Evolutionary conservation across 1,284 basidiomycete species (phyloP).

Genomic region (Trichosporon sp.): DNA sequence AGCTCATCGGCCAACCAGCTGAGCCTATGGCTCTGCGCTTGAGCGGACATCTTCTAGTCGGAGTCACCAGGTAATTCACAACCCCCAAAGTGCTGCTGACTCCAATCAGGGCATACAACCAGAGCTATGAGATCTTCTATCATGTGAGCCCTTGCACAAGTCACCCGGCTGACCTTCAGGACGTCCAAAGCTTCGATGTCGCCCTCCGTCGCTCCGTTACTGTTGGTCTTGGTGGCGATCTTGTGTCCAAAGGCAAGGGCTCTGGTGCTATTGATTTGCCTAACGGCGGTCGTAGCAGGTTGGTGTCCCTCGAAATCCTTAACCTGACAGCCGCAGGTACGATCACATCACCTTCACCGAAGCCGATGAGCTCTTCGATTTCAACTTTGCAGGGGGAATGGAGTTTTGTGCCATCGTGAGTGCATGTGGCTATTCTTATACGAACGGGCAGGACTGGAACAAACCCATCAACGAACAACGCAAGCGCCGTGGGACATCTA

Average conservation of each 20-base stretch:
- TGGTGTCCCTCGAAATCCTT: background rate
- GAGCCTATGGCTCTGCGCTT: constrained; percentile 81
- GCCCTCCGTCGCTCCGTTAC: constrained; percentile 39
- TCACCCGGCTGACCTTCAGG: constrained; percentile 26
- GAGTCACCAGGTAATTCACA: constrained; percentile 72
- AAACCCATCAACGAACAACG: constrained; percentile 35
- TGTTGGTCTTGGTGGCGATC: constrained; percentile 29
- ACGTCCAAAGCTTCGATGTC: constrained; percentile 43
- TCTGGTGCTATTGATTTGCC: constrained; percentile 40
- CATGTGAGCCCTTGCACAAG: constrained; percentile 32
- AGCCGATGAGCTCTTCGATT: constrained; percentile 28
- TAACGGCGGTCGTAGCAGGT: constrained; percentile 45
- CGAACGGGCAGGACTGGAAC: constrained; percentile 42
- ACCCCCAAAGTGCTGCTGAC: background rate
- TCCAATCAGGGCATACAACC: constrained; percentile 42
- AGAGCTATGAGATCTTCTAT: constrained; percentile 48
- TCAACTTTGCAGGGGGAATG: constrained; percentile 32
- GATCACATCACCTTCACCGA: constrained; percentile 49
- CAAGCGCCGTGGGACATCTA: constrained; percentile 38
- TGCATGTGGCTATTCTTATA: background rate
- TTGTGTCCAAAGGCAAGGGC: constrained; percentile 18
- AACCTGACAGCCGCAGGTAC: constrained; percentile 30
- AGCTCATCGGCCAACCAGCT: constrained; percentile 73
- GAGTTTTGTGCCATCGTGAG: constrained; percentile 42
- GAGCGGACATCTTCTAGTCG: constrained; percentile 82